Evolutionary conservation across 139 green algal genomes (phyloP).

Genomic region (Tetraselmis striata): DNA sequence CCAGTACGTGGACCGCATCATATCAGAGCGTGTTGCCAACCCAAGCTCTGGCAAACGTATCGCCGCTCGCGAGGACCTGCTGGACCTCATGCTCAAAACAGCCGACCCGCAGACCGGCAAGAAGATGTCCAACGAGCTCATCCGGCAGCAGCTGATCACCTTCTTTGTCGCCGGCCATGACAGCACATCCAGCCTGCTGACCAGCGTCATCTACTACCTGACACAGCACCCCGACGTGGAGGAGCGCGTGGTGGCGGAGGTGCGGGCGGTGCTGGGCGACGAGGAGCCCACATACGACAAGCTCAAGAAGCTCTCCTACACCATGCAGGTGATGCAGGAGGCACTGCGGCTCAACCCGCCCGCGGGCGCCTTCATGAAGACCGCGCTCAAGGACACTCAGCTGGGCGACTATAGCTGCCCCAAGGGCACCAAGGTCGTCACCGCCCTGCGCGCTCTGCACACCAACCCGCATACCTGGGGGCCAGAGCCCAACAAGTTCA

Average conservation of each 20-base stretch:
- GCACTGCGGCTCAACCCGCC: constrained; percentile 26
- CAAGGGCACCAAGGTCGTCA: constrained; percentile 12
- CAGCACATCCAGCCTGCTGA: constrained; percentile 2
- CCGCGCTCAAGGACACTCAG: constrained; percentile 8
- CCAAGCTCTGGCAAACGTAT: too few relatives aligned
- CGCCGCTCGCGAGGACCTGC: constrained; percentile 4
- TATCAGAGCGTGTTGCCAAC: background rate
- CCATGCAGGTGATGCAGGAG: constrained; percentile 22
- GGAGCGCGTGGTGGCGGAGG: background rate
- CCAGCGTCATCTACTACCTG: constrained; percentile 9
- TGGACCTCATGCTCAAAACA: constrained; percentile 6
- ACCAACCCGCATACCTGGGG: constrained; percentile 17
- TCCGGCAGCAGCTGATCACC: constrained; percentile 1
- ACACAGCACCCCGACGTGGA: constrained; percentile 2
- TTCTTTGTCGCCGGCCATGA: constrained; percentile 15
- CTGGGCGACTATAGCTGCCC: constrained; percentile 11
- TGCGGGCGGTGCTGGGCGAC: constrained; percentile 6
- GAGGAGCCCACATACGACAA: constrained; percentile 15
- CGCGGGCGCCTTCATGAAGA: constrained; percentile 6
- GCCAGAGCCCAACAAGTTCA: constrained; percentile 7
- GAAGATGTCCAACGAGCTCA: background rate
- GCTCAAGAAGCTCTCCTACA: constrained; percentile 16
- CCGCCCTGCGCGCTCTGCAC: constrained; percentile 19
- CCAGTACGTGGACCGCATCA: background rate
- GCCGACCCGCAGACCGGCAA: background rate